Evolutionary conservation across 495 filamentous ascomycete genomes (phyloP), one percentile per base, ranked within the genome.

Genomic region (Penicillium nucicola): DNA sequence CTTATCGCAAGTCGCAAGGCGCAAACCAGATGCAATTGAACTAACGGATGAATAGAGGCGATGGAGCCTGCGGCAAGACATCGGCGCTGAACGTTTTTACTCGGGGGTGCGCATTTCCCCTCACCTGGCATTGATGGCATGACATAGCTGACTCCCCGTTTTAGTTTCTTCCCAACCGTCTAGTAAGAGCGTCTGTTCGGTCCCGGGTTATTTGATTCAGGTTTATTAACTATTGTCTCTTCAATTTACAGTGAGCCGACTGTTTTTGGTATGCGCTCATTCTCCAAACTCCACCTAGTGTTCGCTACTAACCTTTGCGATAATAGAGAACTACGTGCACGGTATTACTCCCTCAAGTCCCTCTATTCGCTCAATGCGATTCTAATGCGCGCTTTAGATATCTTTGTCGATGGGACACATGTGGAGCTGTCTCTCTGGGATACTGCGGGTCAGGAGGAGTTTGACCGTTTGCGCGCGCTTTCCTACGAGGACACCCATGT

Each of bases 401-500:
- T 98, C 65, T 98, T 93, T 71, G 93, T 98, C 68, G 93, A 98
- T 66, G 88, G 84, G 68, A 85, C 87, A 43, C 93, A 97, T 71
- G 95, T 98, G 68, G 93, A 98, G 69, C 78, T 98, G 49, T 96
- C 90, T 38, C 79, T 98, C 50, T 98, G 93, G 93, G 93, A 98
- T 72, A 98, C 93, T 0, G 93, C 93, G 23, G 93, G 93, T 13
- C 93, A 98, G 75, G 93, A 98, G 76, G 93, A 98, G 83, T 98
- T 97, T 74, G 93, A 98, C 72, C 88, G 93, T 15, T 77, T 98
- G 66, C 87, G 93, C 57, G 91, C 89, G 52, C 83, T 98, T 13
- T 96, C 90, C 49, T 98, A 98, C 75, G 95, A 95, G 61, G 92
- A 98, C 61, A 98, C 93, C 25, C 93, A 98, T 63, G 84, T 93